These are phyloP conservation scores for Neurospora africana DNA, from an alignment of 495 filamentous ascomycete species.

Conservation along the genomic window DNA sequence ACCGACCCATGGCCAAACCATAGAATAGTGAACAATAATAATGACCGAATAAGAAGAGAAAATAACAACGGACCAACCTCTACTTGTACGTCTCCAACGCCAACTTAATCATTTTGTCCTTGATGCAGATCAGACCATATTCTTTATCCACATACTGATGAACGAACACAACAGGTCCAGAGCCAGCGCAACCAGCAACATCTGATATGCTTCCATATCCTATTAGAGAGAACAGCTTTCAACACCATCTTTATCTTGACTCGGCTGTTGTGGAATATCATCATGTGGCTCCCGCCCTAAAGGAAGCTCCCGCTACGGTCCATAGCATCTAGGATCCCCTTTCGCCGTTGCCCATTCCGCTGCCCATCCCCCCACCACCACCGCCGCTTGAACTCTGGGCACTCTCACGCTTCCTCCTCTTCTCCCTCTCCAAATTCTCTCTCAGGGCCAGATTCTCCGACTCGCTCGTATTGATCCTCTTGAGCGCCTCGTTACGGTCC, in stretches of 20 bases:
- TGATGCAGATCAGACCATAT: not conserved
- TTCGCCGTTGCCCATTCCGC: not conserved
- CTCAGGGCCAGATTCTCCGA: slow-evolving; percentile 66
- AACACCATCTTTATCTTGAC: not conserved
- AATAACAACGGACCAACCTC: not conserved
- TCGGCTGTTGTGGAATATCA: no score
- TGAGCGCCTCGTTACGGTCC: slow-evolving; percentile 72
- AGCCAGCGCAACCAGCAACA: not conserved
- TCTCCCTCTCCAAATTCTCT: slow-evolving; percentile 51
- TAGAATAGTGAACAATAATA: not conserved
- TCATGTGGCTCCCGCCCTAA: not conserved
- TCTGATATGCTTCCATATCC: not conserved
- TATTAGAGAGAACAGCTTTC: not conserved
- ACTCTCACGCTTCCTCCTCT: slow-evolving; percentile 11
- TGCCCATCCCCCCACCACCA: not conserved
- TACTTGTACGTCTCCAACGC: not conserved
- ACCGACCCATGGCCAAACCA: not conserved
- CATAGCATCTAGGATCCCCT: not conserved
- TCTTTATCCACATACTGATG: not conserved
- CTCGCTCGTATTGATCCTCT: slow-evolving; percentile 74
- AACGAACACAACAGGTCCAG: not conserved
- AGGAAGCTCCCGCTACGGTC: not conserved
- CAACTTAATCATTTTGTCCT: not conserved
- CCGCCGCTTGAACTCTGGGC: not conserved
- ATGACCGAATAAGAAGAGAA: not conserved